phyloP scores from a whole-genome alignment of 1,139 yeast genomes.

The Torulaspora pretoriensis region DNA sequence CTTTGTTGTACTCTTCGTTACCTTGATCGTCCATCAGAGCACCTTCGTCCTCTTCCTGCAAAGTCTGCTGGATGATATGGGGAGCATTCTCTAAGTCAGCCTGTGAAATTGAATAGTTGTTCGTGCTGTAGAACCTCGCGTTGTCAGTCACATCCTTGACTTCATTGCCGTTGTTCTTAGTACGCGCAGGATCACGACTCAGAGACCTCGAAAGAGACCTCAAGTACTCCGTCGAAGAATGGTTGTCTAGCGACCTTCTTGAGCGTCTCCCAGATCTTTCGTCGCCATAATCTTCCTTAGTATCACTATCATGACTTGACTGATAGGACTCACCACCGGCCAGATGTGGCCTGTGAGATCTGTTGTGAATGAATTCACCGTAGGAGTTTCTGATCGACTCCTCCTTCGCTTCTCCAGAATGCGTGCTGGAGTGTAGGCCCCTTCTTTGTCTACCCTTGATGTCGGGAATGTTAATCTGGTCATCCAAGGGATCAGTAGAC shows the following conservation, averaged over 20 bases:
- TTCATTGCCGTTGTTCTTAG: slow-evolving; percentile 4
- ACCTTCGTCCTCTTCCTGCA: slow-evolving; percentile 18
- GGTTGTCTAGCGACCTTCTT: slow-evolving; percentile 22
- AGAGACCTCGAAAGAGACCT: slow-evolving; percentile 33
- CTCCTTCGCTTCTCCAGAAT: not conserved
- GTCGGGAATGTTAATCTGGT: slow-evolving; percentile 16
- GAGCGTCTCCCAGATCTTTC: slow-evolving; percentile 20
- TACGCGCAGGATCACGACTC: slow-evolving; percentile 24
- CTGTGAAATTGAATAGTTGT: slow-evolving; percentile 26
- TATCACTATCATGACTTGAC: slow-evolving; percentile 14
- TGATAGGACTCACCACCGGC: slow-evolving; percentile 36
- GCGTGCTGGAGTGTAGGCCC: not conserved
- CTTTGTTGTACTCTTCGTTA: slow-evolving; percentile 16
- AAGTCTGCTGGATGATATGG: slow-evolving; percentile 20
- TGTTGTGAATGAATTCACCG: slow-evolving; percentile 29
- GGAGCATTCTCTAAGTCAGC: slow-evolving; percentile 26
- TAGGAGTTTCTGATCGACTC: slow-evolving; percentile 29
- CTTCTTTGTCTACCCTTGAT: not conserved
- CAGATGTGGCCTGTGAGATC: slow-evolving; percentile 31
- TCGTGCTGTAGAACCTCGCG: slow-evolving; percentile 23
- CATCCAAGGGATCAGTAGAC: slow-evolving; percentile 29
- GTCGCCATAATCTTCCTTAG: slow-evolving; percentile 14
- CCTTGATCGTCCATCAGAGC: slow-evolving; percentile 19
- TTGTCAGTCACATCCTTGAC: slow-evolving; percentile 8
- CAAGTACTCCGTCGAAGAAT: slow-evolving; percentile 27